phyloP scores from a whole-genome alignment of 768 basidiomycete species.

The Porphyrellus cyaneotinctus region DNA sequence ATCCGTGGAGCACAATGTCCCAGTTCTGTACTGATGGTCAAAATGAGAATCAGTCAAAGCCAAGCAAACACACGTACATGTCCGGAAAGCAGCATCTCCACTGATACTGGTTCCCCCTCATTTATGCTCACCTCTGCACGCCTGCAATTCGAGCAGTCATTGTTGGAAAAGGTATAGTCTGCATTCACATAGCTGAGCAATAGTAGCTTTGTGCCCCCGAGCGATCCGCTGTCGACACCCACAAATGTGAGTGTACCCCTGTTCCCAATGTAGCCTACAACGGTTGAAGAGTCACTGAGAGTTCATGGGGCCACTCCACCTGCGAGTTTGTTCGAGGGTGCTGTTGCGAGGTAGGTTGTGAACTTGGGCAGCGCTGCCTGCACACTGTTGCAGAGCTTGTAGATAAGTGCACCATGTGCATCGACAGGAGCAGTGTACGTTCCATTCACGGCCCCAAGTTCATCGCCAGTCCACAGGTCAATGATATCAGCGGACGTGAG shows the following conservation, averaged over 20 bases:
- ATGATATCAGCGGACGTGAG: conserved; percentile 1
- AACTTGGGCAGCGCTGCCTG: neutral
- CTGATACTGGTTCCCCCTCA: neutral
- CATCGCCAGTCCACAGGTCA: conserved; percentile 5
- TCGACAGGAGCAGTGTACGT: neutral
- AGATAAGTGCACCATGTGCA: conserved; percentile 5
- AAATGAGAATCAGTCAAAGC: too few relatives aligned
- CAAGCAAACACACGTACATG: neutral
- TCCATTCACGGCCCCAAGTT: neutral
- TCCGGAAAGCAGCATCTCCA: conserved; percentile 10
- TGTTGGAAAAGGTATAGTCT: conserved; percentile 6
- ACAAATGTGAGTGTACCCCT: conserved; percentile 5
- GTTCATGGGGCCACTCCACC: neutral
- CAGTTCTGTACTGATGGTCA: neutral
- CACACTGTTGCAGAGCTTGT: neutral
- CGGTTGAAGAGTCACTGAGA: neutral
- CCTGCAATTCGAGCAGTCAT: conserved; percentile 6
- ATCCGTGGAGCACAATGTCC: conserved; percentile 2
- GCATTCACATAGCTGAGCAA: conserved; percentile 6
- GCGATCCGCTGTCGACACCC: conserved; percentile 3
- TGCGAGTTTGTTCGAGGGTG: neutral
- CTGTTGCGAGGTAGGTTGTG: neutral
- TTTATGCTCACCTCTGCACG: conserved; percentile 7
- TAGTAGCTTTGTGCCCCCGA: neutral
- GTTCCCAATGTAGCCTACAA: neutral